phyloP scores from a whole-genome alignment of 495 filamentous ascomycete species.

The Neurospora tetraspora region DNA sequence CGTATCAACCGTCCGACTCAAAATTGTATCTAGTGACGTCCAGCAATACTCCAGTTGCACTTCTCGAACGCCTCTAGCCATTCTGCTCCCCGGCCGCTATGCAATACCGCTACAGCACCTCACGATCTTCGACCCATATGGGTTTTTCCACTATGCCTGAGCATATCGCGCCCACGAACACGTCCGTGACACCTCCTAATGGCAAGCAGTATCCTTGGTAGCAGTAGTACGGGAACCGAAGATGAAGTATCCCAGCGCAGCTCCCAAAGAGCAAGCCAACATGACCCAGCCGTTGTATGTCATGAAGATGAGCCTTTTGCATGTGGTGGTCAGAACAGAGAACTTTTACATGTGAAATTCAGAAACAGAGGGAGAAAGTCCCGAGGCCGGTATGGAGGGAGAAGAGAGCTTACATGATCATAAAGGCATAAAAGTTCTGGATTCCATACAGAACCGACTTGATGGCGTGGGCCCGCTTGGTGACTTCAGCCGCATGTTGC shows the following conservation, averaged over 20 bases:
- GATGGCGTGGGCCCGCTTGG: constrained; percentile 53
- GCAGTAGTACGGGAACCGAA: constrained; percentile 62
- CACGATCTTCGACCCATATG: not conserved
- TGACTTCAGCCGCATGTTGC: constrained; percentile 44
- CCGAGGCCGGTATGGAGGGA: too few species aligned
- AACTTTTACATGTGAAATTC: constrained; percentile 59
- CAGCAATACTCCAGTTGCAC: not conserved
- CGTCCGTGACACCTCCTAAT: constrained; percentile 38
- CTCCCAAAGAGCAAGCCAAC: constrained; percentile 80
- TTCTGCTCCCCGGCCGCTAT: not conserved
- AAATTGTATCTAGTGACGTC: not conserved
- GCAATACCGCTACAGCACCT: not conserved
- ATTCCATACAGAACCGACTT: constrained; percentile 79
- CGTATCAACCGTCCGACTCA: not conserved
- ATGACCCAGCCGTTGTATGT: constrained; percentile 99
- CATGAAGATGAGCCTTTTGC: constrained; percentile 89
- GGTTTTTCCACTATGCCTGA: not conserved
- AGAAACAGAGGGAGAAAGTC: too few species aligned
- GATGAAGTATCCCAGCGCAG: constrained; percentile 75
- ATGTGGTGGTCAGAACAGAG: not conserved
- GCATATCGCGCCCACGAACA: not conserved
- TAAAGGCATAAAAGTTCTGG: constrained; percentile 98
- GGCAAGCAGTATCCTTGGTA: constrained; percentile 82
- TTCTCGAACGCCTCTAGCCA: not conserved
- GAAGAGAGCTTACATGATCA: constrained; percentile 75